Evolutionary conservation across 192 early-diverging fungal genomes (phyloP).

Genomic region (Podila verticillata): DNA sequence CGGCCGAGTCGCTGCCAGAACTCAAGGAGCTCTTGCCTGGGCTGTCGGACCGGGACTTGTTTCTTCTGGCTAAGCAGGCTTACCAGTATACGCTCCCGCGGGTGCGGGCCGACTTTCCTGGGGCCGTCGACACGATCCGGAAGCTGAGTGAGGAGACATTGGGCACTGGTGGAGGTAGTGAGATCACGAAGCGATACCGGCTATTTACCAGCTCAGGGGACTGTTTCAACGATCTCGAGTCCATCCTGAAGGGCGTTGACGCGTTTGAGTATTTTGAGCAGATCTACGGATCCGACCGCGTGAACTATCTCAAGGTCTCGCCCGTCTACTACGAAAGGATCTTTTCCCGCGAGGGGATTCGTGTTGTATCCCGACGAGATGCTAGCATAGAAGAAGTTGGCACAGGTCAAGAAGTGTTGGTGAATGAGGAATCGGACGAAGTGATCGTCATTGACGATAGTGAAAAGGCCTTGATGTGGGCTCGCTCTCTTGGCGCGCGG

Average conservation of each 20-base stretch:
- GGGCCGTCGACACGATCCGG: constrained; percentile 33
- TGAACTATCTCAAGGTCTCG: constrained; percentile 37
- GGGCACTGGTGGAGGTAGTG: no score
- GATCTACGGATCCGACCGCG: constrained; percentile 28
- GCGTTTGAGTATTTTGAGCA: constrained; percentile 31
- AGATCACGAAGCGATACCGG: background rate
- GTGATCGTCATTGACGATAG: constrained; percentile 45
- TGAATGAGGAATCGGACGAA: constrained; percentile 11
- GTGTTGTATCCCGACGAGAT: constrained; percentile 2
- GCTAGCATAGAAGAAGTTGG: background rate
- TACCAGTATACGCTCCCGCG: constrained; percentile 28
- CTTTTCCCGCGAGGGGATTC: constrained; percentile 19
- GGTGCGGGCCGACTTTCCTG: constrained; percentile 34
- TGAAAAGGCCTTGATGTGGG: constrained; percentile 28
- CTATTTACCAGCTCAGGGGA: constrained; percentile 40
- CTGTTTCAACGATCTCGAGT: constrained; percentile 24
- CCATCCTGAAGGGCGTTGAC: constrained; percentile 19
- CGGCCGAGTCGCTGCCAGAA: background rate
- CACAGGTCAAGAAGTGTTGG: background rate
- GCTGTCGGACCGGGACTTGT: constrained; percentile 21
- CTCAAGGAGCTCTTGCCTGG: constrained; percentile 4
- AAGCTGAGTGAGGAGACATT: background rate
- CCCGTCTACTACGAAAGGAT: constrained; percentile 15
- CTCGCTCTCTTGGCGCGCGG: constrained; percentile 22
- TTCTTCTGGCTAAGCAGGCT: constrained; percentile 19